Evolutionary conservation across 441 rosid species (phyloP), one percentile per base, ranked within the genome.

Genomic region (Populus hybrid): DNA sequence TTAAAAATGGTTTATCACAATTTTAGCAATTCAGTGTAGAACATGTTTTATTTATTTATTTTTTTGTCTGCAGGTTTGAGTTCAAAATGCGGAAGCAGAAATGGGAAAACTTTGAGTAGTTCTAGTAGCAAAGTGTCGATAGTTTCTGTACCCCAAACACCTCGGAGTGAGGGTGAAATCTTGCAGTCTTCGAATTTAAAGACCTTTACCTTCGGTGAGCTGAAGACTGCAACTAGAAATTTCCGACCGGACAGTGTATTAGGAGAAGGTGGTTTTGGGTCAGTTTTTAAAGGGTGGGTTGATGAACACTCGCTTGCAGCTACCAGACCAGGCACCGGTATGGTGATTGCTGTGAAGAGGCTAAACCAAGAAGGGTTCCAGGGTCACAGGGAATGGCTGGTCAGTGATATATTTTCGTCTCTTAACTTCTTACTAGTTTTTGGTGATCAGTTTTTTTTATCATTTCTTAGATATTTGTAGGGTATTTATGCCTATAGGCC

Each of bases 231-330:
- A 36, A 93, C 97, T 23, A 83, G 96, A 77, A 93, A 87, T 76
- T 93, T 93, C 80, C 88, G 96, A 42, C 91, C 92, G 0, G 98
- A 93, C 69, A 91, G 93, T 78, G 89, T 91, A 65, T 75, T 93
- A 24, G 98, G 98, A 71, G 98, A 93, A 84, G 98, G 98, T 67
- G 98, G 98, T 21, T 93, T 93, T 69, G 98, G 98, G 77, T 90
- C 92, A 0, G 98, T 93, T 71, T 91, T 90, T 57, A 93, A 93
- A 84, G 98, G 98, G 7, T 93, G 98, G 98, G 81, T 93, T 65
- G 98, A 90, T 80, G 92, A 90, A 81, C 77, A 86, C 64, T 79
- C 96, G 35, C 81, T 86, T 3, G 32, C 87, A n/a, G 92, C 92
- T 24, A 10, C 90, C 78, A 93, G 88, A 82, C 88, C 94, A 10